Conservation (phyloP, 768 basidiomycete genomes). For the Tephrocybe sp. region DNA sequence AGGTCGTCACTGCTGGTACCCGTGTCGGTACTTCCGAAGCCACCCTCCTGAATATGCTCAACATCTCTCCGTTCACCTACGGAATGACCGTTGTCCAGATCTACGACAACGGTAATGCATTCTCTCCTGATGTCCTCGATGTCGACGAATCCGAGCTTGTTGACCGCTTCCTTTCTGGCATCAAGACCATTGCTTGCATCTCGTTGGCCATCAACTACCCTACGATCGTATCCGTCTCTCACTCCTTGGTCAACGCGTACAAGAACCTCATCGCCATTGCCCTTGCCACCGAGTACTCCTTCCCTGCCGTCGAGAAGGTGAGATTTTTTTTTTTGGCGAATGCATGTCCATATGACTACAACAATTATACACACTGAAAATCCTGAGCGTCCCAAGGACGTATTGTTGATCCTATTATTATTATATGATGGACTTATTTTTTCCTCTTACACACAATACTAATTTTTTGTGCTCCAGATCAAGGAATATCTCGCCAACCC, state of each 20-base stretch:
- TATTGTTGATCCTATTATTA: constrained; percentile 29
- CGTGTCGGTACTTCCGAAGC: constrained; percentile 98
- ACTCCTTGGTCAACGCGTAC: constrained; percentile 98
- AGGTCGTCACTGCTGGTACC: constrained; percentile 89
- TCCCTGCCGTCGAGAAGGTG: constrained; percentile 93
- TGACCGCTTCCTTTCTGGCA: constrained; percentile 87
- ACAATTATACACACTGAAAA: constrained; percentile 76
- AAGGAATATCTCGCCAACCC: constrained; percentile 98
- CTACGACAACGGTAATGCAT: constrained; percentile 91
- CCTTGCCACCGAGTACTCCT: constrained; percentile 89
- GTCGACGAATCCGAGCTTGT: constrained; percentile 90
- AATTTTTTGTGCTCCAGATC: constrained; percentile 48
- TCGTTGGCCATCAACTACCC: constrained; percentile 97
- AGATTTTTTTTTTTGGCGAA: constrained; percentile 23
- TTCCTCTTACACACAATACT: constrained; percentile 8
- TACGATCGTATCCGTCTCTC: constrained; percentile 89
- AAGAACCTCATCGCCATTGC: constrained; percentile 95
- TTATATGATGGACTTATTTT: constrained; percentile 28
- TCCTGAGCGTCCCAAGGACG: constrained; percentile 63
- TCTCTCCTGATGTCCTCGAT: constrained; percentile 89
- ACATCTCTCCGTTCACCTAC: constrained; percentile 99
- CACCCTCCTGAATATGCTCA: constrained; percentile 98
- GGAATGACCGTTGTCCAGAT: constrained; percentile 99
- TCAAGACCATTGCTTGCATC: constrained; percentile 95
- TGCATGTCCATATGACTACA: constrained; percentile 29